Evolutionary conservation across 345 rosid genomes (phyloP), one percentile per base, ranked within the genome.

Genomic region (Garcia nutans): DNA sequence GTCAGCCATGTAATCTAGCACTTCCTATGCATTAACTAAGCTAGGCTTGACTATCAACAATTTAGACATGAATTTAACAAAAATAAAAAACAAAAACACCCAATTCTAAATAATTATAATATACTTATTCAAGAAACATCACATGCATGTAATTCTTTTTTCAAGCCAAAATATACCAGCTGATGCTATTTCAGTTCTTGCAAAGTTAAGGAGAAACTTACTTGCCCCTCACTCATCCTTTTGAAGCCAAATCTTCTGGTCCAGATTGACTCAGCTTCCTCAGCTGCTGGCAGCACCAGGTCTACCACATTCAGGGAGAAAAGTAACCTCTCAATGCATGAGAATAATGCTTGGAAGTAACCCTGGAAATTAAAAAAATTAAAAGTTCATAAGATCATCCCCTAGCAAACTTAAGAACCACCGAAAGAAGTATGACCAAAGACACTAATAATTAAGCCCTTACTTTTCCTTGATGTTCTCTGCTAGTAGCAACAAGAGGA

Each of bases 261-360:
- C 99, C 99, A 96, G 72, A 96, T 96, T 50, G 90, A 88, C 85
- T 91, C 92, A 0, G 99, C 98, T 82, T 92, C 96, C 82, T 92
- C 97, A 50, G 99, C 98, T 57, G 98, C 99, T 12, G 99, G 99
- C 23, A 96, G 96, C 62, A 96, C 97, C 77, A 96, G 83, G 81
- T 88, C 91, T 84, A 85, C 89, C 79, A 96, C 98, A 68, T 86
- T 85, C 85, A 93, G 80, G 37, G 90, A 89, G 78, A 82, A 81
- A 57, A 96, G 87, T 68, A 96, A 82, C 77, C 80, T 88, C 90
- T 93, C 97, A 41, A 96, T 88, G 79, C 97, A 90, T 2, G 89
- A 84, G 85, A 91, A 96, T 75, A 93, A 74, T 74, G 94, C 92
- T 85, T 92, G 97, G 83, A 96, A 93, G 84, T 87, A 96, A 5